A percentile compares a stretch with the other conserved stretches of the same genome.
These are phyloP conservation scores for Orbilia blumenaviensis DNA, from an alignment of 2,329 filamentous ascomycete species.

Conservation along the genomic window DNA sequence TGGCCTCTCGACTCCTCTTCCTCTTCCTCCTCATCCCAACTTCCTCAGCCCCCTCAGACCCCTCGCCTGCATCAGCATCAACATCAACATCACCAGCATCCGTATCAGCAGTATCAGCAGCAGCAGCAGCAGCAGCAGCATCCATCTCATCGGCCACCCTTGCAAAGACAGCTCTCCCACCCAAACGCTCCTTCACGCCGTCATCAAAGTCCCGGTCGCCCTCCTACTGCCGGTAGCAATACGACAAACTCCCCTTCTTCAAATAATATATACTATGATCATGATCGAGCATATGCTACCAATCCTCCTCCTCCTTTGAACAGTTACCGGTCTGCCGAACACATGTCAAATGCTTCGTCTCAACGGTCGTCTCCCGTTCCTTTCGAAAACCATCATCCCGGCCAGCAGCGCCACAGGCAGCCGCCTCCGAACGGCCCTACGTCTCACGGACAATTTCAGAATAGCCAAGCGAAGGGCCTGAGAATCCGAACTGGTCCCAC, in stretches of 20 bases:
- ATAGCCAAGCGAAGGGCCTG: constrained; percentile 45
- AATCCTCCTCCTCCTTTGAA: constrained; percentile 35
- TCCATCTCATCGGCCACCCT: constrained; percentile 11
- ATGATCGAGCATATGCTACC: constrained; percentile 18
- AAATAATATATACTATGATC: not conserved
- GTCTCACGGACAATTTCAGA: constrained; percentile 44
- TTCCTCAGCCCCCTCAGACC: not conserved
- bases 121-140: constrained; percentile 24
- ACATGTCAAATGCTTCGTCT: constrained; percentile 46
- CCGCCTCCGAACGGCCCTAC: constrained; percentile 49
- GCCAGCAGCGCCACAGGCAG: constrained; percentile 26
- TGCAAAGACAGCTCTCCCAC: constrained; percentile 52
- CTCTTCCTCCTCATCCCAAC: not conserved
- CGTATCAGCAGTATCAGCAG: not conserved
- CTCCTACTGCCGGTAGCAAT: constrained; percentile 29
- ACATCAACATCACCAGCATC: not conserved
- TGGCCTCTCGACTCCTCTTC: constrained; percentile 44
- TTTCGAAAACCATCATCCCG: constrained; percentile 32
- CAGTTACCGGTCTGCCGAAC: constrained; percentile 34
- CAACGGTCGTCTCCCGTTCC: constrained; percentile 45
- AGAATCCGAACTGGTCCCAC: constrained; percentile 53
- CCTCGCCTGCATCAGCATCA: not conserved
- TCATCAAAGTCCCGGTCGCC: constrained; percentile 40
- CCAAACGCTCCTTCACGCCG: constrained; percentile 44
- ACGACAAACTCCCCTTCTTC: not conserved